A percentile compares a stretch with the other conserved stretches of the same genome.
Evolutionary conservation across 1,139 yeast species (phyloP).

Genomic region (Lodderomyces parapsilosis): DNA sequence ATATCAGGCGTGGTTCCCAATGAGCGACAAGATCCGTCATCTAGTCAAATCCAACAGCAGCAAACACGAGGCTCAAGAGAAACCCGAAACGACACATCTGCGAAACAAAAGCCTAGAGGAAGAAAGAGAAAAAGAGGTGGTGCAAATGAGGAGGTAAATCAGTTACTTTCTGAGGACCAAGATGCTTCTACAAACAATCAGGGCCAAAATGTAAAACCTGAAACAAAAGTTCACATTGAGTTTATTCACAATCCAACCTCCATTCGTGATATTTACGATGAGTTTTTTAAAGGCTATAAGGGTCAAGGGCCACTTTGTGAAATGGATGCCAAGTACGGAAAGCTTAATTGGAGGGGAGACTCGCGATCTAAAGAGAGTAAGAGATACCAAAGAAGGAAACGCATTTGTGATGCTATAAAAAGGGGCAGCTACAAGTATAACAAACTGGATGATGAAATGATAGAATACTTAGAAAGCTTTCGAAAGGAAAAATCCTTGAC

Average conservation of each 20-base stretch:
- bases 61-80: slow-evolving; percentile 3
- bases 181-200: slow-evolving; percentile 21
- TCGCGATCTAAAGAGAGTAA: slow-evolving; percentile 48
- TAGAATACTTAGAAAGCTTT: slow-evolving; percentile 41
- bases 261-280: slow-evolving; percentile 46
- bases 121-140: slow-evolving; percentile 8
- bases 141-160: neutral
- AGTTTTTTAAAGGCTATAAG: slow-evolving; percentile 45
- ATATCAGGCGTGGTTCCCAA: neutral
- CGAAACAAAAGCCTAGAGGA: slow-evolving; percentile 7
- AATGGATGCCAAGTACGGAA: slow-evolving; percentile 45
- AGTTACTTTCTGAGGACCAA: slow-evolving; percentile 6
- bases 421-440: slow-evolving; percentile 42
- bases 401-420: slow-evolving; percentile 46
- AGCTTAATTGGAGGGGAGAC: slow-evolving; percentile 50
- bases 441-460: slow-evolving; percentile 44
- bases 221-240: slow-evolving; percentile 37
- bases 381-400: slow-evolving; percentile 45
- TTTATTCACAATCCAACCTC: slow-evolving; percentile 49
- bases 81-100: neutral
- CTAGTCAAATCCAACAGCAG: slow-evolving; percentile 2
- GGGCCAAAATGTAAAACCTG: slow-evolving; percentile 10
- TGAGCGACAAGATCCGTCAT: slow-evolving; percentile 1
- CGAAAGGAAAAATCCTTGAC: slow-evolving; percentile 47
- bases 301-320: slow-evolving; percentile 48